Conservation (phyloP, 139 green algal genomes). For the Pseudopediastrum boryanum region DNA sequence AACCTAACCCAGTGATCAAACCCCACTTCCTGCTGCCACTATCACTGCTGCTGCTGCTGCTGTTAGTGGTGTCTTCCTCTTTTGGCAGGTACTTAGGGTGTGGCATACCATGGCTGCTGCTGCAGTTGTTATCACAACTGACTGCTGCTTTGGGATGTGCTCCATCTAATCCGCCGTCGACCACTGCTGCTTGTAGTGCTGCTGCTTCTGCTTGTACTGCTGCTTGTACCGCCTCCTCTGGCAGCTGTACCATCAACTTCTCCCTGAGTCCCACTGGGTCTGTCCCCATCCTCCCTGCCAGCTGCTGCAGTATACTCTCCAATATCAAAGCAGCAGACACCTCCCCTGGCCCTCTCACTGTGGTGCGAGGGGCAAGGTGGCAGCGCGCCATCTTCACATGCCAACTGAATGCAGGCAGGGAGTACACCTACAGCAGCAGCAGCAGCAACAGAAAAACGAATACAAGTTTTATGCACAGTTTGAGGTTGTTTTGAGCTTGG, state of each 20-base stretch:
- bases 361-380: conserved; percentile 21
- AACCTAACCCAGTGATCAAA: neutral
- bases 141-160: conserved; percentile 1
- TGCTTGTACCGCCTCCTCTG: conserved; percentile 12
- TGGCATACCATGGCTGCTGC: neutral
- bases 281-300: conserved; percentile 2
- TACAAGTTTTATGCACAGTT: too few species aligned
- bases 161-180: neutral
- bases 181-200: conserved; percentile 4
- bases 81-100: conserved; percentile 30
- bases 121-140: neutral
- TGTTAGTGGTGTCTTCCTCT: neutral
- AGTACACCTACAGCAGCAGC: conserved; percentile 9
- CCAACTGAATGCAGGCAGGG: neutral
- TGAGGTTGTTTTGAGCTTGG: too few species aligned
- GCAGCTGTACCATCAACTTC: conserved; percentile 7
- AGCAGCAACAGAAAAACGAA: neutral
- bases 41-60: neutral
- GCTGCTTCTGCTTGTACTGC: neutral
- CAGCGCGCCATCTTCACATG: neutral
- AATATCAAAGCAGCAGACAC: conserved; percentile 10
- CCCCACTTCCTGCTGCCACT: neutral
- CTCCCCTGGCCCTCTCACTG: conserved; percentile 18
- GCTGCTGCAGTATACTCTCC: conserved; percentile 18
- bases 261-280: conserved; percentile 3